Evolutionary conservation across 441 rosid genomes (phyloP).

Genomic region (Pelargonium citronellum): DNA sequence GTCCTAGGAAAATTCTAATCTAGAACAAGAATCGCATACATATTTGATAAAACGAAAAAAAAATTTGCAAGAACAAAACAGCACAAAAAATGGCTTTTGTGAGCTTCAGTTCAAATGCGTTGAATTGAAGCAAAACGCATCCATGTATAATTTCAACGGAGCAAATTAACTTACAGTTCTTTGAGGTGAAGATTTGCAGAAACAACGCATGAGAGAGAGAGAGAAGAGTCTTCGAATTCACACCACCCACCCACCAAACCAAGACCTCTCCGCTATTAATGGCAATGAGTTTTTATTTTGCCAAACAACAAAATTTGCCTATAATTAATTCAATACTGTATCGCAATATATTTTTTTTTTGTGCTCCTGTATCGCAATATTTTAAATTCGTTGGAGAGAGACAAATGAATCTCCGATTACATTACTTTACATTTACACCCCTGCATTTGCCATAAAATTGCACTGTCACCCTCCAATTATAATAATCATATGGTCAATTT

Average conservation of each 20-base stretch:
- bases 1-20: constrained; percentile 2
- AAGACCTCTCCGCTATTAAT: background rate
- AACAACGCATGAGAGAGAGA: constrained; percentile 1
- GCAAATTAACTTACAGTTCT: background rate
- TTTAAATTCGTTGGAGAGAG: too few species aligned
- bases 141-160: background rate
- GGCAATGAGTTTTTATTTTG: background rate
- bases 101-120: background rate
- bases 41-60: background rate
- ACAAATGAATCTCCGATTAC: too few species aligned
- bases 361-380: too few species aligned
- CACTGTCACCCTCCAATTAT: too few species aligned
- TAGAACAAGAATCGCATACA: background rate
- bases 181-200: background rate
- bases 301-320: background rate
- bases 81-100: background rate
- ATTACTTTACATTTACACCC: too few species aligned
- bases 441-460: too few species aligned
- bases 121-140: constrained; percentile 1
- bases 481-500: too few species aligned
- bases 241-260: constrained; percentile 31
- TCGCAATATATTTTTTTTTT: too few species aligned
- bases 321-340: too few species aligned
- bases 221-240: constrained; percentile 28
- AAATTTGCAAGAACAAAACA: background rate